Base-by-base conservation (phyloP, 805 yeast genomes). In the Millerozyma acaciae region DNA sequence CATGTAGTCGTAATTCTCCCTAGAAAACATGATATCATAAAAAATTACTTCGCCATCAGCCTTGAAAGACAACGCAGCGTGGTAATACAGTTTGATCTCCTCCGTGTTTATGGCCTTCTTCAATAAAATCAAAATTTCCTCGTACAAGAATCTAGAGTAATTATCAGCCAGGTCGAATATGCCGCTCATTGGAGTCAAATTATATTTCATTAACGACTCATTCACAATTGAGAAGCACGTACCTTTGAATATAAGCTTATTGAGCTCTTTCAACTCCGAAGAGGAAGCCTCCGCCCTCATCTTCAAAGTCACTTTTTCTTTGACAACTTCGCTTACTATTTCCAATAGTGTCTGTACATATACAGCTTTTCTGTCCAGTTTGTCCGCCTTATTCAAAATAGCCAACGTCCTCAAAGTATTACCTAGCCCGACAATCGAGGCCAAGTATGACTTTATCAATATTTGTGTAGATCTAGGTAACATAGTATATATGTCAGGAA, bases 181-280 rank as follows among this genome's bases (percentile, higher is more conserved):
- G 13, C 32, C 29, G 19, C 34, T 21, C 8, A 33, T 30, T 16
- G 30, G 32, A 3, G 36, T 40, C 18, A 48, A 23, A 14, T 34
- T 39, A 16, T 16, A 18, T 6, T 25, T 20, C 10, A 29, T 4
- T 15, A 24, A 30, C 5, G 45, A 40, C 35, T 63, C 68, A 21
- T 48, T 51, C 10, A 53, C 38, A 9, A 54, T 32, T 1, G 61
- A 35, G 27, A 48, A 57, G 8, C 44, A 32, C 28, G 44, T 50
- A 0, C 70, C 70, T 27, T 50, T 61, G 39, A 57, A 65, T 7
- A 66, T n/a, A 4, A 65, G 42, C 31, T 58, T 59, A 30, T 63
- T 69, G n/a, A 61, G 38, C 35, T 65, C 70, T 27, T 51, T 53
- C 6, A 38, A 21, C 20, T 51, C n/a, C n/a, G n/a, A n/a, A n/a